These are phyloP conservation scores for Leccinum fallax DNA, from an alignment of 1,284 basidiomycete species.

Conservation along the genomic window DNA sequence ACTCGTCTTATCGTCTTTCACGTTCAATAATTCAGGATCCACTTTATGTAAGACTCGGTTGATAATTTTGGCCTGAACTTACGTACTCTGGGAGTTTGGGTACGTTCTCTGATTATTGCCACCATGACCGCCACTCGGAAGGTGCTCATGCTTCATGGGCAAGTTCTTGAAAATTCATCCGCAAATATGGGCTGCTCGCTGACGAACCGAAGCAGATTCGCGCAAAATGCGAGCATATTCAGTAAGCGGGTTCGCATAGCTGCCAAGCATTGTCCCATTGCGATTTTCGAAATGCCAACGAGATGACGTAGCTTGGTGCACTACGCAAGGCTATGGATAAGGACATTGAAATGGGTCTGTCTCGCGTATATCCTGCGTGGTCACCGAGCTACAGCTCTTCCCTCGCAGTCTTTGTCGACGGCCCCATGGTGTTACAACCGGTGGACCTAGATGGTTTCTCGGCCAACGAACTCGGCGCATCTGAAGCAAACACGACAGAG, in stretches of 20 bases:
- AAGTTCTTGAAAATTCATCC: conserved; percentile 13
- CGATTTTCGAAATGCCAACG: conserved; percentile 4
- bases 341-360: conserved; percentile 68
- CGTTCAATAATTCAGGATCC: not conserved
- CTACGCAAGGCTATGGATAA: conserved; percentile 71
- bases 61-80: not conserved
- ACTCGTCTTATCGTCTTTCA: not conserved
- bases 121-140: conserved; percentile 31
- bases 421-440: conserved; percentile 71
- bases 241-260: conserved; percentile 67
- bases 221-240: conserved; percentile 81
- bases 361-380: not conserved
- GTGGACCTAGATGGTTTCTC: conserved; percentile 62
- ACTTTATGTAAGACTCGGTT: not conserved
- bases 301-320: conserved; percentile 61
- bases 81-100: not conserved
- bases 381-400: conserved; percentile 1
- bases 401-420: conserved; percentile 78
- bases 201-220: conserved; percentile 56
- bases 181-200: not conserved
- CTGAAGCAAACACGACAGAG: conserved; percentile 50
- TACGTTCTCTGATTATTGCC: not conserved
- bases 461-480: conserved; percentile 47
- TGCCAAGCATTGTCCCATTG: not conserved
- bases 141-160: conserved; percentile 37